A percentile compares a stretch with the other conserved stretches of the same genome.
These are phyloP conservation scores for Sugiyamaella xylanicola DNA, from an alignment of 1,139 yeast genomes.

Conservation along the genomic window DNA sequence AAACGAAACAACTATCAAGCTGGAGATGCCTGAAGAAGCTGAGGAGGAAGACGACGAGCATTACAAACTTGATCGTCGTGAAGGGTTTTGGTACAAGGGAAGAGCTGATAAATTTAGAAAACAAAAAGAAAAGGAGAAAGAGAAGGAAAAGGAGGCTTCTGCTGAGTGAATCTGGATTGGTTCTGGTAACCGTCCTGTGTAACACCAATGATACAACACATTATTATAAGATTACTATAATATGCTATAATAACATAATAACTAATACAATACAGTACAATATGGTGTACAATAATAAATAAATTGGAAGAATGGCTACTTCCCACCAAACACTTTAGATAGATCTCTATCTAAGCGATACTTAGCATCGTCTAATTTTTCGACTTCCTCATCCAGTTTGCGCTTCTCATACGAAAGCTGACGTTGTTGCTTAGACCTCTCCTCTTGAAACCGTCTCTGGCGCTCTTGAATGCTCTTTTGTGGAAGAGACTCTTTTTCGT, in stretches of 20 bases:
- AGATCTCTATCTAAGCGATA: constrained; percentile 18
- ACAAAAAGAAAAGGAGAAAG: constrained; percentile 10
- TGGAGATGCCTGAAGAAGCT: constrained; percentile 33
- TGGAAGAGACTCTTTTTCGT: neutral
- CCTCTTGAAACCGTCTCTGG: neutral
- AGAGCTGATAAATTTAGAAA: constrained; percentile 24
- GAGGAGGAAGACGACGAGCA: constrained; percentile 33
- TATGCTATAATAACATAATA: neutral
- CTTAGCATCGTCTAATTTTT: constrained; percentile 20
- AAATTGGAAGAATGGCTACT: constrained; percentile 5
- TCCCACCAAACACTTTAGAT: constrained; percentile 1
- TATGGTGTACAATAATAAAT: neutral
- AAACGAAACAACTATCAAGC: constrained; percentile 28
- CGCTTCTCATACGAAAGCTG: constrained; percentile 11
- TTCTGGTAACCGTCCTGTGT: too few species aligned
- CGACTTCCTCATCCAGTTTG: constrained; percentile 14
- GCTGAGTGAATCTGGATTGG: neutral
- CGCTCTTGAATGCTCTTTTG: constrained; percentile 7
- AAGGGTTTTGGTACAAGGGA: constrained; percentile 30
- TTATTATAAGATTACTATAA: too few species aligned
- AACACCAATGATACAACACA: neutral
- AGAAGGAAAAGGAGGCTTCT: neutral
- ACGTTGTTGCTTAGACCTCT: neutral
- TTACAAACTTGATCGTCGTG: constrained; percentile 29
- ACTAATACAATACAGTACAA: neutral